Percentiles rank a stretch among this genome's conserved stretches.
phyloP scores from a whole-genome alignment of 352 stramenopile genomes.

The Pythium brachiatum region DNA sequence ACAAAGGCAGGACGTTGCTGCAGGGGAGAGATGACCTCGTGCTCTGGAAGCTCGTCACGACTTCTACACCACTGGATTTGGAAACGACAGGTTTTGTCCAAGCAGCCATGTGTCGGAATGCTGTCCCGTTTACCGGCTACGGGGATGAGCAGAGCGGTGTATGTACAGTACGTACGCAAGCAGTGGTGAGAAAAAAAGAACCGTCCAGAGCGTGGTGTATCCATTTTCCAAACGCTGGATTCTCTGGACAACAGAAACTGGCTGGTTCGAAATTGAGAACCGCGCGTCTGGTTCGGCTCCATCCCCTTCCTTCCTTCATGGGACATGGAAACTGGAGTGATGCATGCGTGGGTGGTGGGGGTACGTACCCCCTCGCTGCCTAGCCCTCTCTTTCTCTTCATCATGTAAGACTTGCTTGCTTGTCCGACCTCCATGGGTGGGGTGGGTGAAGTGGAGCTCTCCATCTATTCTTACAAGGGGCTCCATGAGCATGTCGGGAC shows the following conservation, averaged over 20 bases:
- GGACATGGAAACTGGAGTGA: slow-evolving; percentile 3
- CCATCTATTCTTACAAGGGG: background rate
- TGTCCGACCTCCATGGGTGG: background rate
- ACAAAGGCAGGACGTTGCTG: background rate
- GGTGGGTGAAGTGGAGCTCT: background rate
- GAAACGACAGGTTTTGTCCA: slow-evolving; percentile 4
- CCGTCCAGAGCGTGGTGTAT: background rate
- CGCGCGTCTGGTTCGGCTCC: slow-evolving; percentile 1
- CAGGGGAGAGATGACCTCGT: background rate
- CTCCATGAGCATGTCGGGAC: background rate
- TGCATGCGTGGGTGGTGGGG: background rate
- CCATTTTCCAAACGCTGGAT: background rate
- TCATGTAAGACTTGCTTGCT: background rate
- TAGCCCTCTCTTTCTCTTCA: background rate
- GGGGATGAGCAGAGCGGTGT: slow-evolving; percentile 15
- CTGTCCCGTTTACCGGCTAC: slow-evolving; percentile 21
- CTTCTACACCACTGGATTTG: slow-evolving; percentile 1
- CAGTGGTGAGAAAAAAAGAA: slow-evolving; percentile 7
- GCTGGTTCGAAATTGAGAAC: slow-evolving; percentile 15
- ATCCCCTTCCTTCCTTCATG: background rate
- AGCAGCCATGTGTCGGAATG: slow-evolving; percentile 13
- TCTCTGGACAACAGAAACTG: background rate
- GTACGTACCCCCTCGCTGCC: background rate
- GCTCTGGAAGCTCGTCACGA: background rate
- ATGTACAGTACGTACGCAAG: slow-evolving; percentile 1